These are phyloP conservation scores for Fusarium solani-melongenae DNA, from an alignment of 2,329 filamentous ascomycete genomes.

Conservation along the genomic window DNA sequence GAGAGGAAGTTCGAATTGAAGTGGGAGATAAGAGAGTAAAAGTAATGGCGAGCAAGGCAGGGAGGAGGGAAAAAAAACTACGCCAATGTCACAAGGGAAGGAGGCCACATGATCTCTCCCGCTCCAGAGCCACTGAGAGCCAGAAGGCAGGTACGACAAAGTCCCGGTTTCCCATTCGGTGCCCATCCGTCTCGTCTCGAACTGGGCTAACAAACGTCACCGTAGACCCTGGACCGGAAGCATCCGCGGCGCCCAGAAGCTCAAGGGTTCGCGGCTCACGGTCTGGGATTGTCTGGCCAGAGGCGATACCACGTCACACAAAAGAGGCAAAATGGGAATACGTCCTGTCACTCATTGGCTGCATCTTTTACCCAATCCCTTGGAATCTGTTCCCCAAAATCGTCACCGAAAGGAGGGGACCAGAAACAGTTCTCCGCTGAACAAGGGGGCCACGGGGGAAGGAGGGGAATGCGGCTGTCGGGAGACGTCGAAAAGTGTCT, in stretches of 20 bases:
- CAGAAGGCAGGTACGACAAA: slow-evolving; percentile 7
- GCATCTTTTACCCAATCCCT: neutral
- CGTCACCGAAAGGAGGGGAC: slow-evolving; percentile 21
- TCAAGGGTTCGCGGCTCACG: neutral
- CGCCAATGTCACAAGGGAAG: slow-evolving; percentile 17
- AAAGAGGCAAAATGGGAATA: neutral
- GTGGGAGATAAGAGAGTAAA: slow-evolving; percentile 5
- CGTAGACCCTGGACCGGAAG: slow-evolving; percentile 5
- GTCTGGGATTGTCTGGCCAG: neutral
- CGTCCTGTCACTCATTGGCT: slow-evolving; percentile 3
- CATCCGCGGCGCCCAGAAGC: slow-evolving; percentile 1
- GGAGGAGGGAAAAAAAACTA: neutral
- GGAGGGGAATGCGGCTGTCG: slow-evolving; percentile 4
- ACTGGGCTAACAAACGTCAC: slow-evolving; percentile 24
- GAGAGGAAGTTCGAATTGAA: slow-evolving; percentile 3
- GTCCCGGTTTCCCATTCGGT: neutral
- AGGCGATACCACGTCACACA: slow-evolving; percentile 8
- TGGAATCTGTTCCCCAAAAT: slow-evolving; percentile 11
- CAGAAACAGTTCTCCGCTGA: neutral
- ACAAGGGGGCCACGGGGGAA: neutral
- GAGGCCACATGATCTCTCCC: slow-evolving; percentile 30
- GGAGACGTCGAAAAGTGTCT: slow-evolving; percentile 1
- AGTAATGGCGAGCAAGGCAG: neutral
- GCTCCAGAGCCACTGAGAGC: neutral
- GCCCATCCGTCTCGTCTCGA: neutral